Percentiles rank a stretch among this genome's conserved stretches.
These are phyloP conservation scores for Trichophyton benhamiae DNA, from an alignment of 2,329 filamentous ascomycete genomes.

Conservation along the genomic window DNA sequence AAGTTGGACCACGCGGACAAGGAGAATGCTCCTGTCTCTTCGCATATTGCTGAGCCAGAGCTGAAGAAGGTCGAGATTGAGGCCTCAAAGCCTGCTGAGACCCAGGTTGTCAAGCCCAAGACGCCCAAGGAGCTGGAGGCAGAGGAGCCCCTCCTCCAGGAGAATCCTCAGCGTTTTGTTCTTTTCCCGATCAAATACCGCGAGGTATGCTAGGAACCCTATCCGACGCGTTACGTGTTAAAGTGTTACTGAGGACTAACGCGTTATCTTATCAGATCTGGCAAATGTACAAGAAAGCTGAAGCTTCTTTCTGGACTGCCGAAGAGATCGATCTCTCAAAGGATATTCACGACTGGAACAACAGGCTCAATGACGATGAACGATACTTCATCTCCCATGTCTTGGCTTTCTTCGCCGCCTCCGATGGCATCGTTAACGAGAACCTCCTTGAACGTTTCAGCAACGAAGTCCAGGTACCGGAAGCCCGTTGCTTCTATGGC, in stretches of 20 bases:
- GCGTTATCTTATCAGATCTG: conserved; percentile 57
- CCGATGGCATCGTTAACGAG: conserved; percentile 98
- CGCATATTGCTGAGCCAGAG: conserved; percentile 41
- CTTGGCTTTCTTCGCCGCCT: conserved; percentile 96
- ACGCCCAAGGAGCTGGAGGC: conserved; percentile 56
- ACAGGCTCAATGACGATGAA: conserved; percentile 91
- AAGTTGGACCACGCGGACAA: conserved; percentile 63
- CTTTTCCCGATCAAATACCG: conserved; percentile 99
- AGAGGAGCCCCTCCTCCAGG: conserved; percentile 81
- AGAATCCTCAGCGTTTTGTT: conserved; percentile 93
- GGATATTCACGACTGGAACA: conserved; percentile 98
- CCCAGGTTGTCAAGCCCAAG: conserved; percentile 29
- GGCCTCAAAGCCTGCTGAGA: conserved; percentile 34
- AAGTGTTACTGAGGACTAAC: conserved; percentile 44
- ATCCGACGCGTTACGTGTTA: conserved; percentile 40
- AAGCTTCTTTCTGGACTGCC: conserved; percentile 98
- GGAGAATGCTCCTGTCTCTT: conserved; percentile 57
- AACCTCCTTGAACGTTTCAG: conserved; percentile 98
- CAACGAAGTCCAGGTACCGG: conserved; percentile 88
- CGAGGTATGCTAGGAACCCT: conserved; percentile 60
- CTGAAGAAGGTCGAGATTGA: conserved; percentile 39
- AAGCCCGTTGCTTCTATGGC: conserved; percentile 98
- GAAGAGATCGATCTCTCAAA: conserved; percentile 99
- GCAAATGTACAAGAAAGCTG: conserved; percentile 99
- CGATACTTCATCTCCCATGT: conserved; percentile 98